These are phyloP conservation scores for Tetrahymena borealis DNA, from an alignment of 73 alveolate genomes.

Conservation along the genomic window DNA sequence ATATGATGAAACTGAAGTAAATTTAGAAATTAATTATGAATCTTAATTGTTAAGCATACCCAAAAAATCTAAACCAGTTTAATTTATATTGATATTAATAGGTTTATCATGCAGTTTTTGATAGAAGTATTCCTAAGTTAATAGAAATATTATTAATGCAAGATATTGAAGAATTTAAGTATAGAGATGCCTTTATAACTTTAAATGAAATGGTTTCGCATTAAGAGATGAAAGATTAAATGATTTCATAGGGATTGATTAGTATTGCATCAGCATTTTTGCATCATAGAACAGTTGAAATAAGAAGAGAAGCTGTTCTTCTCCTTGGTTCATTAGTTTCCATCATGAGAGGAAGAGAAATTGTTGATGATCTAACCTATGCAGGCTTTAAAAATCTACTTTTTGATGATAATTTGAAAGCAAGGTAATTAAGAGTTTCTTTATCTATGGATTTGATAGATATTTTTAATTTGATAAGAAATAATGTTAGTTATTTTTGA, in stretches of 20 bases:
- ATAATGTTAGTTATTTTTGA: neutral
- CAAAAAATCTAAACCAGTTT: neutral
- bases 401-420: slow-evolving; percentile 27
- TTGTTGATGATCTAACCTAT: slow-evolving; percentile 12
- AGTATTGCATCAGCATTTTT: slow-evolving; percentile 39
- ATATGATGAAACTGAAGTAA: slow-evolving; percentile 43
- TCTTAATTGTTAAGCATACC: neutral
- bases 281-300: slow-evolving; percentile 28
- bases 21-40: neutral
- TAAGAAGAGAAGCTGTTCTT: slow-evolving; percentile 36
- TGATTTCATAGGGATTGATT: slow-evolving; percentile 39
- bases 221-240: slow-evolving; percentile 41
- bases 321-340: slow-evolving; percentile 29
- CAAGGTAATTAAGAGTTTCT: neutral
- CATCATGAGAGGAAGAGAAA: slow-evolving; percentile 39
- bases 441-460: neutral
- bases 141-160: slow-evolving; percentile 31
- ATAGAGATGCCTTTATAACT: slow-evolving; percentile 40
- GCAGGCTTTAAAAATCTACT: slow-evolving; percentile 28
- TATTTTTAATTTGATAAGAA: neutral
- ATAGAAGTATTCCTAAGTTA: slow-evolving; percentile 39
- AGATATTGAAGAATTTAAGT: slow-evolving; percentile 34
- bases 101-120: slow-evolving; percentile 49
- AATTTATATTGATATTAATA: neutral
- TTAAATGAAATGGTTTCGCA: slow-evolving; percentile 44